A percentile compares a stretch with the other conserved stretches of the same genome.
phyloP scores from a whole-genome alignment of 805 yeast genomes.

The Lachancea sp. region DNA sequence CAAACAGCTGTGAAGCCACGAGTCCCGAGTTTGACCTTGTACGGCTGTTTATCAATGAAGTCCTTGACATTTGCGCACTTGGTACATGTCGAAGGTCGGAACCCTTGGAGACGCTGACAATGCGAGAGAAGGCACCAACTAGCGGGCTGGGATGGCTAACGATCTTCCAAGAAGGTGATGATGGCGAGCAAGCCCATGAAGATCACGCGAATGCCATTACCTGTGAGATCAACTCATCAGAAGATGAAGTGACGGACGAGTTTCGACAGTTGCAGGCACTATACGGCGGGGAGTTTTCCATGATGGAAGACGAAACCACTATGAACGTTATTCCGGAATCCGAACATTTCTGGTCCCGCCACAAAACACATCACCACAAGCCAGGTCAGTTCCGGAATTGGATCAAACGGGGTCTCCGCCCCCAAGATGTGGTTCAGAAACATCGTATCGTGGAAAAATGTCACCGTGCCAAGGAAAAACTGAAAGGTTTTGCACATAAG shows the following conservation, averaged over 20 bases:
- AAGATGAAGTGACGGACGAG: neutral
- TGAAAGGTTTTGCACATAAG: neutral
- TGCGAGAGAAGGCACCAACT: neutral
- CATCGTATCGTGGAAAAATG: conserved; percentile 4
- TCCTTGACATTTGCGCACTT: conserved; percentile 7
- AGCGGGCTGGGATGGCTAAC: conserved; percentile 9
- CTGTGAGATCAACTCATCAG: conserved; percentile 4
- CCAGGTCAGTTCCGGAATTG: conserved; percentile 3
- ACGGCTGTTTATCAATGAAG: conserved; percentile 9
- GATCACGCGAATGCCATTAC: neutral
- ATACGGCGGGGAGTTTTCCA: conserved; percentile 1
- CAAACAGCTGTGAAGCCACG: neutral
- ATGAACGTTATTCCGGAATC: neutral
- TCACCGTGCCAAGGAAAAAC: conserved; percentile 6
- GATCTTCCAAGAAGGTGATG: conserved; percentile 4
- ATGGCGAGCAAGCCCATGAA: neutral
- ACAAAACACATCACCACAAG: neutral
- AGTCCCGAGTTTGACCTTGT: conserved; percentile 9
- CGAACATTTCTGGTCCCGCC: conserved; percentile 2
- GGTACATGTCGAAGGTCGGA: conserved; percentile 2
- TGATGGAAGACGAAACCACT: conserved; percentile 6
- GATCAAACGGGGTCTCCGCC: conserved; percentile 5
- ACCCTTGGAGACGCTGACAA: neutral
- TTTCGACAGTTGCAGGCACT: neutral
- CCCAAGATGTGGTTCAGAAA: neutral